Base-by-base conservation (phyloP, 768 basidiomycete species). In the Inosperma sp. region DNA sequence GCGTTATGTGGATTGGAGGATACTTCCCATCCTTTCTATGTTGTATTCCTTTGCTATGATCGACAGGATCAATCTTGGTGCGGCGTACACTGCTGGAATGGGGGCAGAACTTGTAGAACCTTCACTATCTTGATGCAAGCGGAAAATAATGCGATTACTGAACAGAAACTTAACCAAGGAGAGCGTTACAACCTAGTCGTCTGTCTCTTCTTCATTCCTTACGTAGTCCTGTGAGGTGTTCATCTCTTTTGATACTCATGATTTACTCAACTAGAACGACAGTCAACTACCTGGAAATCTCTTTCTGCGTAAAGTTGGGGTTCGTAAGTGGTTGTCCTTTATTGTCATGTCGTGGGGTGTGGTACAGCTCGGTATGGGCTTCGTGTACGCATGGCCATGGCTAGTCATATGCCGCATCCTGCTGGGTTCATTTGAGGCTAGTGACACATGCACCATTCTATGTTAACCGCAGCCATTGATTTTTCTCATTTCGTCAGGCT, bases 241-340 rank as follows among this genome's bases (percentile, higher is more conserved):
- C n/a, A 16, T 3, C 27, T 16, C 17, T 21, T 9, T 10, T 26
- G 14, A 14, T 26, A 19, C 16, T 16, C 19, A 1, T 4, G 17
- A n/a, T 12, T 48, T 13, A 12, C 9, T 47, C 16, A 34, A 21
- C 5, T 25, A 41, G n/a, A 5, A 42, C n/a, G 17, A 16, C 51
- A 77, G 74, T 7, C 74, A 78, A 59, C 61, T 78, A 34, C 76
- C 76, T 13, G 72, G 72, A 33, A 77, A 72, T 57, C 59, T 74
- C 7, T 61, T 74, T 17, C 63, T 78, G 25, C 69, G 73, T 25
- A 65, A 64, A 48, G 64, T 75, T 35, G 74, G 76, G 16, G 71
- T 71, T 26, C 69, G 73, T 35, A 73, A 74, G 53, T 74, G 68
- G 68, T 61, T 78, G 31, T 66, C 73, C 1, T 69, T 71, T 49